Evolutionary conservation across 2,329 filamentous ascomycete species (phyloP), one percentile per base, ranked within the genome.

Genomic region (Xylaria polymorpha): DNA sequence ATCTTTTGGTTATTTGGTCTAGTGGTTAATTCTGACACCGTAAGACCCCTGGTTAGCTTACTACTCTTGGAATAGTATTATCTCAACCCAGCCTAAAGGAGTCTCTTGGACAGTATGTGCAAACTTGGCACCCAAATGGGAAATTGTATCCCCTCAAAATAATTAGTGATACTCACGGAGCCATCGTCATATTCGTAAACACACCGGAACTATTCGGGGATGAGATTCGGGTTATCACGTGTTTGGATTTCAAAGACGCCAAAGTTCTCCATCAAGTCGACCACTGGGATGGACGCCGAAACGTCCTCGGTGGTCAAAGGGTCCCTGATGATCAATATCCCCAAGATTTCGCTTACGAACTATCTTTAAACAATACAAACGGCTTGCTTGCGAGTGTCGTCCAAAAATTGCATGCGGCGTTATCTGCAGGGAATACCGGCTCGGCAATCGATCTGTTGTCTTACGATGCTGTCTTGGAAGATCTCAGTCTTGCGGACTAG

Each of bases 141-240:
- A 46, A n/a, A 22, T 46, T n/a, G 8, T 46, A 46, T 22, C 44
- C 44, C 44, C 44, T 46, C 44, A 46, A 46, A 46, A 46, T 46
- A 1, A 46, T 46, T 22, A n/a, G 44, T 7, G 44, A 46, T 22
- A 46, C n/a, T 10, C 9, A 46, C 44, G 44, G 44, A 29, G 44
- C 44, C 20, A n/a, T 46, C 10, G n/a, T 46, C 12, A 22, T 46
- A 9, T 22, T 22, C n/a, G 44, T 46, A 4, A 10, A 46, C 9
- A 46, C 44, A 22, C 44, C 44, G n/a, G n/a, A 46, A 22, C n/a
- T 46, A 22, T 46, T 46, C 20, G 44, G 44, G 44, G n/a, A 9
- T 22, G 44, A 46, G n/a, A 46, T 46, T 46, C 44, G 44, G 44
- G 44, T 9, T 20, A 46, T 46, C 22, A 10, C 44, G 44, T 20